phyloP scores from a whole-genome alignment of 306 rosid genomes.

The Sesbania bispinosa region DNA sequence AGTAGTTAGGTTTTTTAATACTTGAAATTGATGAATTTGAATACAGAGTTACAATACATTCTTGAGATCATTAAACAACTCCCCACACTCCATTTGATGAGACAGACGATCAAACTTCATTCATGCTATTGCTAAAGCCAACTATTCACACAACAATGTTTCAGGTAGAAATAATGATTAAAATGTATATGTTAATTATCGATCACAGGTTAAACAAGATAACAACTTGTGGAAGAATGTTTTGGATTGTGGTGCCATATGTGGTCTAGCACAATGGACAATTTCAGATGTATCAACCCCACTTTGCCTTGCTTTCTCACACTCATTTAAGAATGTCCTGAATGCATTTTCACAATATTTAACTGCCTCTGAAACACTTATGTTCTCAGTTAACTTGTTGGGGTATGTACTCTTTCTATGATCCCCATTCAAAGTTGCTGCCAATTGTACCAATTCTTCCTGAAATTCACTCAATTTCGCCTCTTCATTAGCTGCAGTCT shows the following conservation, averaged over 20 bases:
- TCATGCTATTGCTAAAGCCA: neutral
- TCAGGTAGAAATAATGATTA: neutral
- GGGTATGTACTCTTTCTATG: slow-evolving; percentile 44
- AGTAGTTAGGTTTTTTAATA: too few species aligned
- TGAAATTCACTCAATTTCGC: slow-evolving; percentile 56
- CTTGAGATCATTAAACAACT: too few species aligned
- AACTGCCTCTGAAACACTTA: slow-evolving; percentile 45
- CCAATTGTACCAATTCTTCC: slow-evolving; percentile 54
- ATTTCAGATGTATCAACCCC: slow-evolving; percentile 49
- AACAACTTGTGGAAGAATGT: slow-evolving; percentile 38
- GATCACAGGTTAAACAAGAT: slow-evolving; percentile 54
- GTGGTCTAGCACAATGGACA: slow-evolving; percentile 26
- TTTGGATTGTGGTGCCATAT: neutral
- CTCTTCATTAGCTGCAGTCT: slow-evolving; percentile 27
- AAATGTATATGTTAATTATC: neutral
- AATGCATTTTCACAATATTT: slow-evolving; percentile 46
- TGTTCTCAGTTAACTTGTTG: slow-evolving; percentile 41
- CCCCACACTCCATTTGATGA: too few species aligned
- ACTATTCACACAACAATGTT: neutral
- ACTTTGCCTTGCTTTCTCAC: slow-evolving; percentile 44
- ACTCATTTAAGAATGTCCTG: slow-evolving; percentile 38
- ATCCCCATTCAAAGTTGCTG: slow-evolving; percentile 66
- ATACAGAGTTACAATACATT: too few species aligned
- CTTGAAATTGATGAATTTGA: too few species aligned
- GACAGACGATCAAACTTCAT: too few species aligned